phyloP scores from a whole-genome alignment of 352 stramenopile genomes.

The Phytophthora nicotianae region DNA sequence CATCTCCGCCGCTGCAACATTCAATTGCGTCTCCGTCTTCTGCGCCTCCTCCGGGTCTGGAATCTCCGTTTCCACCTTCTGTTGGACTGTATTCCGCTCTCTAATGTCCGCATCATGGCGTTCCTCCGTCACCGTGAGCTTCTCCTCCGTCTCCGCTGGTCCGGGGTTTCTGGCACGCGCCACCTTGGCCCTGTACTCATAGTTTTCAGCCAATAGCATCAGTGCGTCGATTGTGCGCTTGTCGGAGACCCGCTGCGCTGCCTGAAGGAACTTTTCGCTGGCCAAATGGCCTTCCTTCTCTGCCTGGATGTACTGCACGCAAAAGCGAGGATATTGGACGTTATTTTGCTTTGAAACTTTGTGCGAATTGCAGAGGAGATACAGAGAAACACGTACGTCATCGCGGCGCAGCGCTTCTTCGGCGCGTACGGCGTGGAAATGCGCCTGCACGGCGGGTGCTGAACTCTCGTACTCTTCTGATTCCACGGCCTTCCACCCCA shows the following conservation, averaged over 20 bases:
- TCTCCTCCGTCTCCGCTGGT: constrained; percentile 20
- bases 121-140: constrained; percentile 1
- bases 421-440: constrained; percentile 76
- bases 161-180: constrained; percentile 47
- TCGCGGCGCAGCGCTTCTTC: constrained; percentile 65
- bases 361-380: constrained; percentile 4
- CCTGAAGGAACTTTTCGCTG: constrained; percentile 72
- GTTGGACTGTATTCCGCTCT: constrained; percentile 1
- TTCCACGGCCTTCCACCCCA: constrained; percentile 68
- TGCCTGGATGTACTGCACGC: constrained; percentile 45
- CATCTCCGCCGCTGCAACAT: constrained; percentile 77
- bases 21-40: constrained; percentile 64
- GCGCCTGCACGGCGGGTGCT: constrained; percentile 75
- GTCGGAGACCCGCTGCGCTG: constrained; percentile 56
- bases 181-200: constrained; percentile 76
- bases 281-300: constrained; percentile 76
- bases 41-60: constrained; percentile 42
- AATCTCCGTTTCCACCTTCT: not conserved
- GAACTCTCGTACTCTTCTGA: constrained; percentile 77
- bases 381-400: constrained; percentile 45
- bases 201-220: constrained; percentile 76
- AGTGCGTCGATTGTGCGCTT: constrained; percentile 76
- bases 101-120: constrained; percentile 14
- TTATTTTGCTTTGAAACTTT: constrained; percentile 1
- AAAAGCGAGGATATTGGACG: not conserved